A percentile compares a stretch with the other conserved stretches of the same genome.
Conservation (phyloP, 495 filamentous ascomycete species). For the Penicillium pancosmium region DNA sequence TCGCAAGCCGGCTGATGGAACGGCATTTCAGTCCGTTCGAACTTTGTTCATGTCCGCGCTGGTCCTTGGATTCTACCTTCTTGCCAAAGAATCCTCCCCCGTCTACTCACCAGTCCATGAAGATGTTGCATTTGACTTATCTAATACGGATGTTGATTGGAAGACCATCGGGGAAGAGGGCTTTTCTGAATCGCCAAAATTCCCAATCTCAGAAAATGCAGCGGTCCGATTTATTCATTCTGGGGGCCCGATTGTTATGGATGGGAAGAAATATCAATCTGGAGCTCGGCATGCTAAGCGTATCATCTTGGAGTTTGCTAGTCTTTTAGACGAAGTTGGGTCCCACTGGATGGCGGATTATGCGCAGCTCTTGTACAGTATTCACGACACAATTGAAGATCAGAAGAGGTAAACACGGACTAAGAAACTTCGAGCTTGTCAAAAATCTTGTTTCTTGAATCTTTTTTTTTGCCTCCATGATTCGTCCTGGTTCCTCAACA, state of each 20-base stretch:
- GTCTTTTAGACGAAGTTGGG: slow-evolving; percentile 17
- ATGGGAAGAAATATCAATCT: slow-evolving; percentile 10
- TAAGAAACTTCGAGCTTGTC: neutral
- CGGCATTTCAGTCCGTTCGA: slow-evolving; percentile 18
- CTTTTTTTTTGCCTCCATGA: neutral
- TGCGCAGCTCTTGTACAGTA: slow-evolving; percentile 15
- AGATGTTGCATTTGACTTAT: slow-evolving; percentile 4
- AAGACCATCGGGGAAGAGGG: slow-evolving; percentile 7
- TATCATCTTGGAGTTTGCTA: slow-evolving; percentile 16
- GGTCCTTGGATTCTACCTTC: slow-evolving; percentile 11
- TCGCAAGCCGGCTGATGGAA: slow-evolving; percentile 19
- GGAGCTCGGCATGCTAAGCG: slow-evolving; percentile 14
- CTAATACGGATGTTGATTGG: slow-evolving; percentile 11
- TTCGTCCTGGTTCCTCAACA: neutral
- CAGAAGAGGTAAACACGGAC: too few species aligned
- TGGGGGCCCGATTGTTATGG: slow-evolving; percentile 12
- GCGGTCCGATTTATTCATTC: slow-evolving; percentile 6
- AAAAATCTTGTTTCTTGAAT: neutral
- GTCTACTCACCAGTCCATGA: neutral
- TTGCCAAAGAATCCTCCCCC: neutral
- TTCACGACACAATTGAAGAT: slow-evolving; percentile 12
- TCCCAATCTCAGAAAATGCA: neutral
- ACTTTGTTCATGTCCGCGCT: slow-evolving; percentile 15
- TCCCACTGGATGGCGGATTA: slow-evolving; percentile 19
- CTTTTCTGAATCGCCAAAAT: neutral